Conservation (phyloP, 352 stramenopile species). For the Elongisporangium anandrum region DNA sequence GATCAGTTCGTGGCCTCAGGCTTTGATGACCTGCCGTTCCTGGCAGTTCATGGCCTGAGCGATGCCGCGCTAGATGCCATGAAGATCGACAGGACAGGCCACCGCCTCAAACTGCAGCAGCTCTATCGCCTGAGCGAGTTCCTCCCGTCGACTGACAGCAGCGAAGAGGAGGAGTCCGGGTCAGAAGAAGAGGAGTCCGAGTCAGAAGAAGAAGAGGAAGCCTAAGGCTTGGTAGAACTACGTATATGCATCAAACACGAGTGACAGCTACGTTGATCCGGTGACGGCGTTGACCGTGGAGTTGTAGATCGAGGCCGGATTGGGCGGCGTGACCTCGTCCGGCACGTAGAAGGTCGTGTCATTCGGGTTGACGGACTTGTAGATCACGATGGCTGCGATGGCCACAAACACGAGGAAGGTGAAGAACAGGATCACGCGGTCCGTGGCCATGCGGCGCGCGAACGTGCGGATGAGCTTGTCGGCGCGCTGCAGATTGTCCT, state of each 20-base stretch:
- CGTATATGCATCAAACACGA: slow-evolving; percentile 4
- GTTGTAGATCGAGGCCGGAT: slow-evolving; percentile 73
- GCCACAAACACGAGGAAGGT: slow-evolving; percentile 75
- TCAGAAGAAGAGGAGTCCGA: slow-evolving; percentile 16
- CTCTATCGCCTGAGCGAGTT: slow-evolving; percentile 68
- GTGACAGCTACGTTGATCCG: slow-evolving; percentile 33
- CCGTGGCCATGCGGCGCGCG: slow-evolving; percentile 74
- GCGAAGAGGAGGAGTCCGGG: slow-evolving; percentile 15
- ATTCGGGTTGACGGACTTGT: slow-evolving; percentile 73
- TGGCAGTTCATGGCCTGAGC: slow-evolving; percentile 40
- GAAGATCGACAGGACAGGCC: slow-evolving; percentile 58
- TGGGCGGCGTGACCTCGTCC: slow-evolving; percentile 78
- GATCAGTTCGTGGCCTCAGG: slow-evolving; percentile 39
- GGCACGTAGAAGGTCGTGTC: slow-evolving; percentile 82
- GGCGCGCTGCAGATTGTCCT: slow-evolving; percentile 71
- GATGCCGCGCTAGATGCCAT: slow-evolving; percentile 53
- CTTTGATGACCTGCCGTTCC: slow-evolving; percentile 64
- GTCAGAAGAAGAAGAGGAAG: slow-evolving; percentile 12
- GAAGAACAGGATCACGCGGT: slow-evolving; percentile 78
- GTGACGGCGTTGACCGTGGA: slow-evolving; percentile 59
- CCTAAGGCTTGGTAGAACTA: slow-evolving; percentile 20
- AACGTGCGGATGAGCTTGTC: slow-evolving; percentile 83
- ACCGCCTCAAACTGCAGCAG: slow-evolving; percentile 59
- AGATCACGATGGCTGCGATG: slow-evolving; percentile 80
- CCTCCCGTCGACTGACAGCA: slow-evolving; percentile 14